Evolutionary conservation across 306 rosid genomes (phyloP).

Genomic region (Leucaena leucocephala): DNA sequence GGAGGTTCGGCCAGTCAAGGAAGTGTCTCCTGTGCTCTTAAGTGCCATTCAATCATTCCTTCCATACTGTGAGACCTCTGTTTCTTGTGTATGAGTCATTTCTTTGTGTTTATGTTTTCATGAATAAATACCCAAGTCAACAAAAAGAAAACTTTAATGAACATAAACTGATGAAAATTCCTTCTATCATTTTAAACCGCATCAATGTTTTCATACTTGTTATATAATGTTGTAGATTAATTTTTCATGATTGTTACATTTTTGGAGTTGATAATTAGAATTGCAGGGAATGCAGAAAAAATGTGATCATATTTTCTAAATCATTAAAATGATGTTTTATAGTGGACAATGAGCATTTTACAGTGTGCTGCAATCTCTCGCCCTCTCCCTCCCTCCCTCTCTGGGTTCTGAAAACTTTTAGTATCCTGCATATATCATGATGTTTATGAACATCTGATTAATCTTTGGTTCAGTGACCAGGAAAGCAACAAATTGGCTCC

Average conservation of each 20-base stretch:
- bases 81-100: constrained; percentile 24
- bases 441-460: constrained; percentile 16
- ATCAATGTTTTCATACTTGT: neutral
- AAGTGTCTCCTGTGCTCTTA: constrained; percentile 83
- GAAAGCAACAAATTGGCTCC: constrained; percentile 7
- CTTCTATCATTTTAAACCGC: constrained; percentile 6
- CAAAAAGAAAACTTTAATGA: constrained; percentile 22
- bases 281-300: neutral
- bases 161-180: neutral
- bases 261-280: neutral
- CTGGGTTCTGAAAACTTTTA: neutral
- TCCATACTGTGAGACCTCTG: constrained; percentile 79
- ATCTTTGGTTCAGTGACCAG: constrained; percentile 9
- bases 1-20: constrained; percentile 93
- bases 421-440: constrained; percentile 17
- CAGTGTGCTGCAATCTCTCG: neutral
- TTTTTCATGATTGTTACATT: neutral
- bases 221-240: constrained; percentile 12
- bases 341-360: constrained; percentile 15
- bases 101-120: constrained; percentile 20
- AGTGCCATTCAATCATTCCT: constrained; percentile 88
- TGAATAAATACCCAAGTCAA: neutral
- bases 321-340: constrained; percentile 1
- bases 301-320: neutral
- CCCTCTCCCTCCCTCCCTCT: neutral